Conservation (phyloP, 495 filamentous ascomycete species). For the Aspergillus olivimuriae region DNA sequence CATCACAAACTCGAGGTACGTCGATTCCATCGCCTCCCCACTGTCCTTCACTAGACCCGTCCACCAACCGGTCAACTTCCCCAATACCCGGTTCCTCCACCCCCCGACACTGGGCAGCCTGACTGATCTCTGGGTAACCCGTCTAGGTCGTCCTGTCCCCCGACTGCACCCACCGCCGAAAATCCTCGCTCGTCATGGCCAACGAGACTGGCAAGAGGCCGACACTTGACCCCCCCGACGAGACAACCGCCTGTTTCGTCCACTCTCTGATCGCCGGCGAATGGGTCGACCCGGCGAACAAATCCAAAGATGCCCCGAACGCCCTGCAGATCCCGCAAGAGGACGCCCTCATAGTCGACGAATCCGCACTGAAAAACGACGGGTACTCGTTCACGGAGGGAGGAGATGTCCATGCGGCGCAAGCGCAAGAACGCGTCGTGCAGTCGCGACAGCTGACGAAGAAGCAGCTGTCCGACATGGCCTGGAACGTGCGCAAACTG, state of each 20-base stretch:
- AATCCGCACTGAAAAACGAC: slow-evolving; percentile 14
- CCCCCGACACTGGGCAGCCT: too few relatives aligned
- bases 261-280: slow-evolving; percentile 67
- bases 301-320: slow-evolving; percentile 26
- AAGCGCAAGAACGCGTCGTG: slow-evolving; percentile 25
- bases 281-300: slow-evolving; percentile 23
- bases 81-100: too few relatives aligned
- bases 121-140: too few relatives aligned
- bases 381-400: slow-evolving; percentile 16
- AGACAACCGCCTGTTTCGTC: slow-evolving; percentile 70
- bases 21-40: background rate
- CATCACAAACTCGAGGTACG: slow-evolving; percentile 46
- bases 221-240: slow-evolving; percentile 32
- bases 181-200: slow-evolving; percentile 71
- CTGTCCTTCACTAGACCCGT: background rate
- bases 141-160: slow-evolving; percentile 67
- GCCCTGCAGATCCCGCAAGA: slow-evolving; percentile 14
- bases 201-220: slow-evolving; percentile 39
- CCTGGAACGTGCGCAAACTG: slow-evolving; percentile 86
- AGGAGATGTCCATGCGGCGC: slow-evolving; percentile 20
- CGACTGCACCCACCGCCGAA: slow-evolving; percentile 68
- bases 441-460: slow-evolving; percentile 77
- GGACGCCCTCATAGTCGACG: slow-evolving; percentile 17
- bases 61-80: too few relatives aligned
- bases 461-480: slow-evolving; percentile 90